Percentiles rank a stretch among this genome's conserved stretches.
phyloP scores from a whole-genome alignment of 805 yeast genomes.

The Saturnispora sanitii region DNA sequence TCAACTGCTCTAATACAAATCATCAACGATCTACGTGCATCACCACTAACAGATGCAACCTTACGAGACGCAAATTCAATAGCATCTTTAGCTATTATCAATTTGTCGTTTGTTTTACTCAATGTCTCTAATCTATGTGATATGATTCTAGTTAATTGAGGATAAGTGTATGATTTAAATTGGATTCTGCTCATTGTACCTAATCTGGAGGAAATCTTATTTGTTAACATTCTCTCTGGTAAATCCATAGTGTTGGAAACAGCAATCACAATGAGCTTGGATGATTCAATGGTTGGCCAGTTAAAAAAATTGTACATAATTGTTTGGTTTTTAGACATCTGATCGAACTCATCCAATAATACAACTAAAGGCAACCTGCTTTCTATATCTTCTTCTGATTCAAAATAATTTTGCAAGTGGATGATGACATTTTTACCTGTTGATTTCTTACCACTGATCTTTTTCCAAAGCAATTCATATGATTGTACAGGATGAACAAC shows the following conservation, averaged over 20 bases:
- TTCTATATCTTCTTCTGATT: slow-evolving; percentile 15
- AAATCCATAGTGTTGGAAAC: slow-evolving; percentile 97
- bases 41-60: slow-evolving; percentile 95
- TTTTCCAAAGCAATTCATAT: slow-evolving; percentile 76
- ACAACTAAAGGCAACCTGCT: slow-evolving; percentile 54
- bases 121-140: slow-evolving; percentile 52
- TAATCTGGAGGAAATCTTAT: slow-evolving; percentile 82
- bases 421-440: slow-evolving; percentile 57
- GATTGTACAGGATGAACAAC: slow-evolving; percentile 70
- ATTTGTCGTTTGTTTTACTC: slow-evolving; percentile 33
- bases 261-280: slow-evolving; percentile 79
- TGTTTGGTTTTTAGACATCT: slow-evolving; percentile 68
- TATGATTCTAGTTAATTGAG: slow-evolving; percentile 68
- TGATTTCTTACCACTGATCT: slow-evolving; percentile 49
- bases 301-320: slow-evolving; percentile 94
- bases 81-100: slow-evolving; percentile 56
- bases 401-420: slow-evolving; percentile 63
- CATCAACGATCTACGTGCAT: slow-evolving; percentile 85
- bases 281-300: slow-evolving; percentile 83
- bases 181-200: slow-evolving; percentile 73
- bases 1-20: slow-evolving; percentile 86
- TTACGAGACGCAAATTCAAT: slow-evolving; percentile 87
- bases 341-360: slow-evolving; percentile 87
- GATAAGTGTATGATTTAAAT: slow-evolving; percentile 80
- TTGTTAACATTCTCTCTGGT: slow-evolving; percentile 80